Evolutionary conservation across 2,329 filamentous ascomycete genomes (phyloP), one percentile per base, ranked within the genome.

Genomic region (Pseudofabraea citricarpa): DNA sequence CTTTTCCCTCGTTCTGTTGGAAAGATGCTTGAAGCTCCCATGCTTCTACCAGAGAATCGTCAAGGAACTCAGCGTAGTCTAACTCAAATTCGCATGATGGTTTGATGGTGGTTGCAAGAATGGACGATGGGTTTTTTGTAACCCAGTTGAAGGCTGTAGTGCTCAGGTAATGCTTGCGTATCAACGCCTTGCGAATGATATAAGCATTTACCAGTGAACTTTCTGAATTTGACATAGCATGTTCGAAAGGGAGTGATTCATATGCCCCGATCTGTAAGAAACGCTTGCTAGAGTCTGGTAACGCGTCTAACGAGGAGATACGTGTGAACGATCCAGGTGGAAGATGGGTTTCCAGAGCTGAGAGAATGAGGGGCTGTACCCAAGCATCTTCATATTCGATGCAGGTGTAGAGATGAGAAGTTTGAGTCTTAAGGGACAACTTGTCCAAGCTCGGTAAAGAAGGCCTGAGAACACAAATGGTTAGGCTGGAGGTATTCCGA

Each of bases 31-130:
- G 75, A 40, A 98, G 67, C 58, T 97, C 93, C 62, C 85, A 97
- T 0, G 87, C 86, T 63, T 98, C 93, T 2, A 95, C 74, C 6
- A 98, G 70, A 0, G 93, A 87, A 56, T 98, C 93, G 51, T 97
- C 93, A 12, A 98, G 70, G 58, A 97, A 98, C 68, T 98, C 93
- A 1, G 90, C 90, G 61, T 93, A 98, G 64, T 98, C 93, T 6
- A 98, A 75, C 65, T 98, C 93, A 54, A 98, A 95, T 32, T 88
- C 81, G 50, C 94, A 87, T 33, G 81, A 81, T 2, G 83, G 78
- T 62, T 88, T 87, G 43, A 95, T 79, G 57, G 93, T 85, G 2
- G 70, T 68, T 45, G 70, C 74, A 10, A 98, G 71, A 5, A 83
- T 64, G 8, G 83, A 88, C 1, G 73, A 65, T 0, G 91, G 89